Evolutionary conservation across 192 early-diverging fungal genomes (phyloP), one percentile per base, ranked within the genome.

Genomic region (Geranomyces variabilis): DNA sequence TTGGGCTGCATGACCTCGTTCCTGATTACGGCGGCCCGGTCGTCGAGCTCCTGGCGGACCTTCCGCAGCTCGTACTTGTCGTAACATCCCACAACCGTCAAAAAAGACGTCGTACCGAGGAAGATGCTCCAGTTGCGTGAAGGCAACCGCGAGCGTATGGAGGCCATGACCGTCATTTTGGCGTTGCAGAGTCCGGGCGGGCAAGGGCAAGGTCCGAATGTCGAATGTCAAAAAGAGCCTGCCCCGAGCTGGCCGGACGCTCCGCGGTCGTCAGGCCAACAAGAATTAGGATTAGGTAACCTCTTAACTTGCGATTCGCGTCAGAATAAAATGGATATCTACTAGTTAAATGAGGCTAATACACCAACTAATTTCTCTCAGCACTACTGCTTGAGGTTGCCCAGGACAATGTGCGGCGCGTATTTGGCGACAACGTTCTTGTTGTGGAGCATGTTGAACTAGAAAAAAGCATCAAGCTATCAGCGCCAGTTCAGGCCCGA

Each of bases 401-500:
- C 85, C 68, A 85, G 82, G 66, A 86, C 75, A 49, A 77, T 84
- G 62, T 86, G 81, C 29, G 84, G 81, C 7, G 78, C 80, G 43
- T 84, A 85, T 65, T 81, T 93, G 43, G 87, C 84, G 45, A 92
- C 87, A 41, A 93, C 92, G 71, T 93, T 90, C 45, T 81, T 77
- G 79, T 93, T 93, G 81, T 93, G 92, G 65, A 93, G 73, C 91
- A 91, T 91, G 78, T 89, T 88, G 80, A 91, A 72, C 75, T 56
- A 19, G 8, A 21, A 1, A 49, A 0, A 43, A 19, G 17, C n/a
- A 9, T 31, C 34, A 60, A 59, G 70, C n/a, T 8, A 55, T 44
- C 34, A 30, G 61, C 21, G 46, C 19, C 29, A 28, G n/a, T 31
- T 66, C 12, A 17, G 53, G 66, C 29, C 8, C 33, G 28, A 68